Conservation (phyloP, 192 early-diverging fungal species). For the Pilobolus umbonatus region DNA sequence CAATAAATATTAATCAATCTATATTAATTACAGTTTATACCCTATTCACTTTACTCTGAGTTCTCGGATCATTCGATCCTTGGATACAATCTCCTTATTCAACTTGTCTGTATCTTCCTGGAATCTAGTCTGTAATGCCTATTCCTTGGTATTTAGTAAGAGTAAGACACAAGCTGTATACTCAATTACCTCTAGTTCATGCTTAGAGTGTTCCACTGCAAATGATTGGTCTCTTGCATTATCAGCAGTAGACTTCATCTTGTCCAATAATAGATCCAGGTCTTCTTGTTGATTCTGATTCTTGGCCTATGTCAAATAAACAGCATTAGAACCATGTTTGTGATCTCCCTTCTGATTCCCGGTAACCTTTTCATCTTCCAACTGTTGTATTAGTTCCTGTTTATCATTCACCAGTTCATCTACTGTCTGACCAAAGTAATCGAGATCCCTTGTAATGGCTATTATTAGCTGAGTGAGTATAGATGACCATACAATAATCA, state of each 20-base stretch:
- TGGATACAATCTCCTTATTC: neutral
- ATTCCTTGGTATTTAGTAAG: neutral
- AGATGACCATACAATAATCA: neutral
- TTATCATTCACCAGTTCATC: constrained; percentile 30
- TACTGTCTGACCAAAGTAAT: constrained; percentile 28
- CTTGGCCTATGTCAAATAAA: constrained; percentile 1
- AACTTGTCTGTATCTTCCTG: neutral
- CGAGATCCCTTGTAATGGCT: constrained; percentile 31
- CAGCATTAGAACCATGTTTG: neutral
- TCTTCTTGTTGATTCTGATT: constrained; percentile 20
- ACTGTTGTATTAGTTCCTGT: constrained; percentile 11
- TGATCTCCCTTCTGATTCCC: neutral
- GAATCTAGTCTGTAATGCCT: neutral
- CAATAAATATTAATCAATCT: neutral
- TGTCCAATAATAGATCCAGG: constrained; percentile 31
- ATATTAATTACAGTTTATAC: neutral
- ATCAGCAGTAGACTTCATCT: constrained; percentile 20
- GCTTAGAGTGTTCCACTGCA: constrained; percentile 11
- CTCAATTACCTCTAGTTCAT: constrained; percentile 6
- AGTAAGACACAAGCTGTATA: neutral
- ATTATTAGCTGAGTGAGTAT: neutral
- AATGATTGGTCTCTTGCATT: constrained; percentile 22
- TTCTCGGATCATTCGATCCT: neutral
- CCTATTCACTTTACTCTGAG: neutral
- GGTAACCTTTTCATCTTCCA: constrained; percentile 28